phyloP scores from a whole-genome alignment of 352 stramenopile species.

The Pythium brassicae region DNA sequence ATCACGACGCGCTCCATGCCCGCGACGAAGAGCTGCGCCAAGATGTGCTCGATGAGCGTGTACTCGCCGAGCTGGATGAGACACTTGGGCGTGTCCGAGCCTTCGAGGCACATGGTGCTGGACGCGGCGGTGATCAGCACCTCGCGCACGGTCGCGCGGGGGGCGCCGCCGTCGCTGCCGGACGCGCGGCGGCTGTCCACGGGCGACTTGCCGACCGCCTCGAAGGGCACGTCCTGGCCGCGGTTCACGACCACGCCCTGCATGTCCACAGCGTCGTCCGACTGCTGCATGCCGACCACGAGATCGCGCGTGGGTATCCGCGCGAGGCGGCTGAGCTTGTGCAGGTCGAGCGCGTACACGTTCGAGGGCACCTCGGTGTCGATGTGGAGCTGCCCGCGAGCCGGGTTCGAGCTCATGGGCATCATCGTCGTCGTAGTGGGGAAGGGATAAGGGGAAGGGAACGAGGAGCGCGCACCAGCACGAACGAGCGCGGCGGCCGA shows the following conservation, averaged over 20 bases:
- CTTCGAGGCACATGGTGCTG: conserved; percentile 45
- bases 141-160: conserved; percentile 26
- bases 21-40: conserved; percentile 72
- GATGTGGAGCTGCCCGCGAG: conserved; percentile 19
- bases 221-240: conserved; percentile 69
- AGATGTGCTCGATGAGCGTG: conserved; percentile 74
- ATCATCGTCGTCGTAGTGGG: neutral
- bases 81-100: conserved; percentile 57
- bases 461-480: too few relatives aligned
- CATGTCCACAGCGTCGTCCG: conserved; percentile 55
- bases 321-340: conserved; percentile 44
- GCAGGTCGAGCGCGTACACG: conserved; percentile 54
- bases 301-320: conserved; percentile 46
- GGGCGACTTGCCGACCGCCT: conserved; percentile 39
- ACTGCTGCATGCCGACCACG: conserved; percentile 49
- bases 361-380: conserved; percentile 49
- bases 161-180: neutral
- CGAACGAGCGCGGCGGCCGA: too few relatives aligned
- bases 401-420: neutral
- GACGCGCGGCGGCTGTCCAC: neutral
- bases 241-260: conserved; percentile 76
- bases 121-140: conserved; percentile 67
- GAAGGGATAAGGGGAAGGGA: too few relatives aligned
- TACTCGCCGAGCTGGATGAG: conserved; percentile 69
- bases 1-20: conserved; percentile 78